These are phyloP conservation scores for Silybum marianum DNA, from an alignment of 129 eudicot genomes.

Conservation along the genomic window DNA sequence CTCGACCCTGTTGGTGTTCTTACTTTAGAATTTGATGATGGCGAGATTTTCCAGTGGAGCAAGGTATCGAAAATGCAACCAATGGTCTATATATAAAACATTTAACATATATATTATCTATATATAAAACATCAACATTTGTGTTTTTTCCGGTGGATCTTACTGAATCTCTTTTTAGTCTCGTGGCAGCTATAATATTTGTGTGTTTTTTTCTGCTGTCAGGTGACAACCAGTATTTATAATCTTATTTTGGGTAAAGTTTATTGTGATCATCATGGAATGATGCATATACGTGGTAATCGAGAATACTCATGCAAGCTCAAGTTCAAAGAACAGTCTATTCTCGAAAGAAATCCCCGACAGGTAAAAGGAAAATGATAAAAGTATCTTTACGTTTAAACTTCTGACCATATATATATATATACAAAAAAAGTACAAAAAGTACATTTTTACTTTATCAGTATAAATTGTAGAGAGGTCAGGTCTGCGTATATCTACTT, in stretches of 20 bases:
- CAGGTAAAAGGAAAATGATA: slow-evolving; percentile 48
- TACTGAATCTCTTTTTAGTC: background rate
- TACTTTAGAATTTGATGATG: slow-evolving; percentile 85
- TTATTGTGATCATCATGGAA: slow-evolving; percentile 89
- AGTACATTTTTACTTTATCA: too few species aligned
- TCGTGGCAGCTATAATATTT: background rate
- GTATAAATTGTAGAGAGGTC: background rate
- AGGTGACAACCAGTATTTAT: slow-evolving; percentile 86
- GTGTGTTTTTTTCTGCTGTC: slow-evolving; percentile 12
- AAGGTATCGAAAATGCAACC: slow-evolving; percentile 45
- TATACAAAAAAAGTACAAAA: background rate
- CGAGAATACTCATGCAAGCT: slow-evolving; percentile 79
- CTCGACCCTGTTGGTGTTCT: slow-evolving; percentile 87
- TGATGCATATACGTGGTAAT: slow-evolving; percentile 77
- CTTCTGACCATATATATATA: too few species aligned
- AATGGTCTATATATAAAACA: background rate
- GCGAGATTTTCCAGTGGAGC: slow-evolving; percentile 93
- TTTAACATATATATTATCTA: too few species aligned
- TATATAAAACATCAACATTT: too few species aligned
- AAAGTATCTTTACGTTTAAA: background rate
- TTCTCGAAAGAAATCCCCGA: slow-evolving; percentile 84
- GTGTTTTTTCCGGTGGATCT: background rate
- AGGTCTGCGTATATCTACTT: background rate
- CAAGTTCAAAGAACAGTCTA: slow-evolving; percentile 78
- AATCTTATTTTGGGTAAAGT: slow-evolving; percentile 87